Conservation (phyloP, 805 yeast genomes). For the Candida cerambycidarum region DNA sequence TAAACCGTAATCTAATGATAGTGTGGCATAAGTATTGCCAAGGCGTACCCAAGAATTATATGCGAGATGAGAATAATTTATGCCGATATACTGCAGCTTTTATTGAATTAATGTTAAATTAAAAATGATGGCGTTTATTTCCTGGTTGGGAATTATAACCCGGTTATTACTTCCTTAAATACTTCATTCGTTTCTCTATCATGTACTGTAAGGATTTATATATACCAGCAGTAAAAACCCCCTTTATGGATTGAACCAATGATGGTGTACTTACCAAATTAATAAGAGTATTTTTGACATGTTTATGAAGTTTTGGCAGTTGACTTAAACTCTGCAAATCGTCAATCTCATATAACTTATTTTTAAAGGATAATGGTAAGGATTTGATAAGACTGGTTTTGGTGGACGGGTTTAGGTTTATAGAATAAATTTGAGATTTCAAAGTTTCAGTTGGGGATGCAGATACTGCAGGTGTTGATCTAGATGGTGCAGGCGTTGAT, state of each 20-base stretch:
- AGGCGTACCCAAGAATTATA: no score
- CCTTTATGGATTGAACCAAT: constrained; percentile 73
- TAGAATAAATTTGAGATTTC: neutral
- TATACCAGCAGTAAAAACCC: constrained; percentile 84
- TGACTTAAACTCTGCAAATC: neutral
- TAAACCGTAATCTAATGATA: no score
- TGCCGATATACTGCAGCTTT: no score
- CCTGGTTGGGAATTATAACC: no score
- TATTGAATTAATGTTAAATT: no score
- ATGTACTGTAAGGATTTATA: constrained; percentile 71
- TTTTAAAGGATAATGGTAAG: constrained; percentile 52
- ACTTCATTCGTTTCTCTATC: constrained; percentile 57
- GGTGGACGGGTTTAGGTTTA: neutral
- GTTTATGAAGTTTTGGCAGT: constrained; percentile 27
- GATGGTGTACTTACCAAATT: constrained; percentile 68
- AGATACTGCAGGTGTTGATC: no score
- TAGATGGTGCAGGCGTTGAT: no score
- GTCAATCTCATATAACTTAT: constrained; percentile 29
- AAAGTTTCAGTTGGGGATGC: neutral
- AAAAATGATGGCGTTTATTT: no score
- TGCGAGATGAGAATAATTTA: no score
- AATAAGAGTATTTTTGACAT: constrained; percentile 19
- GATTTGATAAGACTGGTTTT: constrained; percentile 32
- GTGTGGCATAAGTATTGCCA: no score
- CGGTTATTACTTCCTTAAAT: neutral